phyloP scores from a whole-genome alignment of 371 early-diverging fungal genomes.

The Zopfochytrium polystomum region DNA sequence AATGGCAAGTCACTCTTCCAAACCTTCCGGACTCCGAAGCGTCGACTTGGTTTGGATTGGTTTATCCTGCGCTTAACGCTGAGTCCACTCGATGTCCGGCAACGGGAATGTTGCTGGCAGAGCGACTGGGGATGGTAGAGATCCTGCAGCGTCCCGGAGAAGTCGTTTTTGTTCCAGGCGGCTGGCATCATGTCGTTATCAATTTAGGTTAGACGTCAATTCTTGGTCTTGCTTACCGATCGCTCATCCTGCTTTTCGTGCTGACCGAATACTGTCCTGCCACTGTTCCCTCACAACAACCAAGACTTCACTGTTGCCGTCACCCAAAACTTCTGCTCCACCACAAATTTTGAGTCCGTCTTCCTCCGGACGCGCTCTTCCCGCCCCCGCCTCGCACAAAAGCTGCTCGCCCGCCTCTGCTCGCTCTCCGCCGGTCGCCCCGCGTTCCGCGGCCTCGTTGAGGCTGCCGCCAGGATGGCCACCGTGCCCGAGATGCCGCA shows the following conservation, averaged over 20 bases:
- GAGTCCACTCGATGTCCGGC: constrained; percentile 23
- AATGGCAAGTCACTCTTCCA: constrained; percentile 20
- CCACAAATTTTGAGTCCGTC: constrained; percentile 69
- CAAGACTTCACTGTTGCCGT: constrained; percentile 76
- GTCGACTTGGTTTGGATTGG: constrained; percentile 72
- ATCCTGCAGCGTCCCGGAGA: constrained; percentile 75
- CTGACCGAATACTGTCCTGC: no score
- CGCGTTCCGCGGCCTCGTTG: constrained; percentile 46
- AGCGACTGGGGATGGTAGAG: constrained; percentile 68
- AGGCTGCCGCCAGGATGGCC: constrained; percentile 46
- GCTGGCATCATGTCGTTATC: constrained; percentile 82
- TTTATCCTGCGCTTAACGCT: constrained; percentile 61
- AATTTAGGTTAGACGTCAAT: no score
- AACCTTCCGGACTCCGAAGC: constrained; percentile 66
- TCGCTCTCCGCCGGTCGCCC: constrained; percentile 27
- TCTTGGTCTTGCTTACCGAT: no score
- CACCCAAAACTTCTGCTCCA: constrained; percentile 79
- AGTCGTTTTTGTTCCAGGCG: constrained; percentile 82
- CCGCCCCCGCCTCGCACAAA: constrained; percentile 67
- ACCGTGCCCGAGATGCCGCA: constrained; percentile 49
- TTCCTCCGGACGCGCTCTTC: constrained; percentile 66
- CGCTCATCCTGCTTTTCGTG: no score
- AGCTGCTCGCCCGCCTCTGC: constrained; percentile 46
- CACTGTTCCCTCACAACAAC: no score
- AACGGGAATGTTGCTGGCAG: constrained; percentile 44